Conservation (phyloP, 805 yeast species). For the Suhomyces sp. region DNA sequence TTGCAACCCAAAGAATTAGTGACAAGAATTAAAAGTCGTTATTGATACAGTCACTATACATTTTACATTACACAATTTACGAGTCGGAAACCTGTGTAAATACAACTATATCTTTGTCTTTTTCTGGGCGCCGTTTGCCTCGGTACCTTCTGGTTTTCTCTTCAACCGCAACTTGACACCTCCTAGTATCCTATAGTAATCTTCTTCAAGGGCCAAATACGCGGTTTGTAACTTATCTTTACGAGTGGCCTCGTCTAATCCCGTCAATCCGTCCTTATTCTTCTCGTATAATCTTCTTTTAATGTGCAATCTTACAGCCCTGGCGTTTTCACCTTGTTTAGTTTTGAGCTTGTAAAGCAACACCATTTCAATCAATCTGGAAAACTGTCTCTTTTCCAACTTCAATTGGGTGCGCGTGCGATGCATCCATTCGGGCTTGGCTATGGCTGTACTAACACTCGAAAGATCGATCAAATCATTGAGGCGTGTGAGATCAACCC, state of each 20-base stretch:
- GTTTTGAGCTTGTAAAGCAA: slow-evolving; percentile 41
- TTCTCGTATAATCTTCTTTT: slow-evolving; percentile 74
- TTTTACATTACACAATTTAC: background rate
- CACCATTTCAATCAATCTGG: slow-evolving; percentile 74
- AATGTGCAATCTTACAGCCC: slow-evolving; percentile 54
- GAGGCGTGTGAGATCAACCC: slow-evolving; percentile 58
- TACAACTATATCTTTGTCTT: slow-evolving; percentile 1
- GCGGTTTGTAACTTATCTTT: slow-evolving; percentile 75
- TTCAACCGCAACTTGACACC: slow-evolving; percentile 20
- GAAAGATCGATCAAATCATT: slow-evolving; percentile 17
- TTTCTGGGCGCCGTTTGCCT: background rate
- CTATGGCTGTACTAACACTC: slow-evolving; percentile 15
- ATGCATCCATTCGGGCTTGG: slow-evolving; percentile 37
- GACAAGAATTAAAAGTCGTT: background rate
- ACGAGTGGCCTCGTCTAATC: slow-evolving; percentile 60
- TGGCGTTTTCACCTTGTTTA: slow-evolving; percentile 22
- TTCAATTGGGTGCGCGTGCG: slow-evolving; percentile 44
- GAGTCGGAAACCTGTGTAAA: background rate
- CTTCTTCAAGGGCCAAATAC: slow-evolving; percentile 63
- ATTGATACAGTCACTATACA: too few relatives aligned
- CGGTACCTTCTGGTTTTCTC: slow-evolving; percentile 10
- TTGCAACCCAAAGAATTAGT: background rate
- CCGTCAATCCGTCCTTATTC: slow-evolving; percentile 73
- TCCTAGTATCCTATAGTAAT: slow-evolving; percentile 60
- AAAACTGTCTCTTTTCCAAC: slow-evolving; percentile 74